Evolutionary conservation across 1,284 basidiomycete genomes (phyloP).

Genomic region (Phaffia rhodozyma): DNA sequence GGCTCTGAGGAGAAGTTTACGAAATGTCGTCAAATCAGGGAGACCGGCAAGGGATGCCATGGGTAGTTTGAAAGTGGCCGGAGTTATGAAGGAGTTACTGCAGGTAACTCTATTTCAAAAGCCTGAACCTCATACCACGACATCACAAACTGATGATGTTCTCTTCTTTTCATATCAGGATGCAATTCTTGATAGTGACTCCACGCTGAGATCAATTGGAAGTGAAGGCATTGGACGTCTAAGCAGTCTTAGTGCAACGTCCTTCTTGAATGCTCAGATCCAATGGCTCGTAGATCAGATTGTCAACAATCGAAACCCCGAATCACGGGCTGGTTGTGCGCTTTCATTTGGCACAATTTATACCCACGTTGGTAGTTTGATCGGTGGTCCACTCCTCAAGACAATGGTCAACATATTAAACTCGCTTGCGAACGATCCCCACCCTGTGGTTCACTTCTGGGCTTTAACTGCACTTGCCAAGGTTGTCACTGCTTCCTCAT

Average conservation of each 20-base stretch:
- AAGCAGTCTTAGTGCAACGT: constrained; percentile 64
- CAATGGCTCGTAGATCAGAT: constrained; percentile 90
- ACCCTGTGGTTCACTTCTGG: constrained; percentile 92
- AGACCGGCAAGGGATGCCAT: constrained; percentile 49
- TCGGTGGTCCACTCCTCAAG: constrained; percentile 86
- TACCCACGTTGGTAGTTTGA: constrained; percentile 79
- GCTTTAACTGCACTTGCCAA: constrained; percentile 72
- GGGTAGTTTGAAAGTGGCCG: constrained; percentile 55
- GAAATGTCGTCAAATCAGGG: constrained; percentile 29
- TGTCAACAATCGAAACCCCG: constrained; percentile 89
- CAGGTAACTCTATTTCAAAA: constrained; percentile 59
- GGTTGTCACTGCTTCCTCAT: constrained; percentile 82
- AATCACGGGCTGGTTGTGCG: constrained; percentile 86
- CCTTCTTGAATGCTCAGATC: constrained; percentile 74
- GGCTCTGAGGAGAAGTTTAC: constrained; percentile 65
- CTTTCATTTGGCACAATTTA: constrained; percentile 91
- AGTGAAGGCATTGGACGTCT: constrained; percentile 85
- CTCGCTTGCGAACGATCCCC: constrained; percentile 90
- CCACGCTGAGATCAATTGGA: constrained; percentile 61
- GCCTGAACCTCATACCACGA: too few species aligned
- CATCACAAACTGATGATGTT: neutral
- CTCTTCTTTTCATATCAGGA: constrained; percentile 42
- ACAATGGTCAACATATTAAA: constrained; percentile 92
- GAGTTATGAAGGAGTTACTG: constrained; percentile 58
- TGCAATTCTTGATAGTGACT: constrained; percentile 67